Evolutionary conservation across 2,329 filamentous ascomycete genomes (phyloP), one percentile per base, ranked within the genome.

Genomic region (Phyllosticta citriasiana): DNA sequence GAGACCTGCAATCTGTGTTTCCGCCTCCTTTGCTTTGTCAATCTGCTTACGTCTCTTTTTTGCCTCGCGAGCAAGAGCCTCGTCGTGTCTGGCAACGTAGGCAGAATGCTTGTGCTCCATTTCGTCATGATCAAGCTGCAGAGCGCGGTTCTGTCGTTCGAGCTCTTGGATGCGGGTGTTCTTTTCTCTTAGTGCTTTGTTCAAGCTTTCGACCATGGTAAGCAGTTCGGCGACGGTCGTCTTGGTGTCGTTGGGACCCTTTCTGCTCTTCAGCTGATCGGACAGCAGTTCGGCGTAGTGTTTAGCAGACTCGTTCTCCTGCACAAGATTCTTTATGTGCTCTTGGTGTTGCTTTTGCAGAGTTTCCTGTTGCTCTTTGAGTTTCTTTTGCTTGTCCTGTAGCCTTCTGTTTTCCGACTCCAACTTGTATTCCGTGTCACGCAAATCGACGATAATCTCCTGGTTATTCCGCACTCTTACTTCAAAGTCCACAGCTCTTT

Each of bases 191-290:
- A 57, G 22, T 7, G 19, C 54, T 30, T 35, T 22, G 9, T 57
- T 25, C 6, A 61, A 16, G 22, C 2, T 64, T 22, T 68, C 68
- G 14, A 72, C 65, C 55, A 72, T 68, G 24, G 71, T 67, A 40
- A 73, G 67, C 0, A 74, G 69, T 35, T 67, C 67, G 61, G 72
- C 70, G 14, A 74, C 68, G 51, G 68, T 59, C n/a, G 54, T 27
- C 6, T 47, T 35, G 3, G 53, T 35, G 14, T 50, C 53, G 16
- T 33, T 59, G 9, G 51, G 54, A 22, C 55, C n/a, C 24, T 59
- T 47, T 1, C 25, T n/a, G 2, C 52, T 30, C 16, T 57, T 55
- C 40, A 59, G 35, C 4, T 59, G 57, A 12, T 54, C 33, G 10
- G 55, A n/a, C 6, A 57, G 27, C 7, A 52, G 55, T 14, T 53